phyloP scores from a whole-genome alignment of 345 rosid species.

The Moringa oleifera region DNA sequence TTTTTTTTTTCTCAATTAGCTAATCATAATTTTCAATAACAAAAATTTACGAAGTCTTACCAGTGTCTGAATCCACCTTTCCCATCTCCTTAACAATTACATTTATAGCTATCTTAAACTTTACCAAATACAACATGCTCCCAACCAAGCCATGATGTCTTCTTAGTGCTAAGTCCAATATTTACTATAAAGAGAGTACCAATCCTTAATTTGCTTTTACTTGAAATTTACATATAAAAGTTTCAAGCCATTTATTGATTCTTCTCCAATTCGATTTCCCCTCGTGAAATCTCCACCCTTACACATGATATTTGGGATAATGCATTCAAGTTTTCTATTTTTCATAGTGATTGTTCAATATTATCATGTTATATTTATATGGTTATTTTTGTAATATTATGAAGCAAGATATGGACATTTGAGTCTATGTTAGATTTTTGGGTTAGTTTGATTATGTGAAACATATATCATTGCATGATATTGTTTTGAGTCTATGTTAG shows the following conservation, averaged over 20 bases:
- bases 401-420: no score
- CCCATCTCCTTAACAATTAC: constrained; percentile 75
- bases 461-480: no score
- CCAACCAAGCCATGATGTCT: constrained; percentile 77
- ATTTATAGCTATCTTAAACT: constrained; percentile 65
- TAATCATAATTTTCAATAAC: constrained; percentile 71
- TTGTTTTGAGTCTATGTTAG: no score
- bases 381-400: no score
- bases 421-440: no score
- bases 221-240: constrained; percentile 82
- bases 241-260: constrained; percentile 63
- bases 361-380: no score
- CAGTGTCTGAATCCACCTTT: constrained; percentile 49
- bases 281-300: constrained; percentile 85
- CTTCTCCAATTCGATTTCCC: constrained; percentile 92
- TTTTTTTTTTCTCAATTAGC: constrained; percentile 39
- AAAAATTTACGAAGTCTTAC: constrained; percentile 42
- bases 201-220: constrained; percentile 56
- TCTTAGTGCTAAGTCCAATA: constrained; percentile 65
- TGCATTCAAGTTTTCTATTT: no score
- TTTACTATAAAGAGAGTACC: constrained; percentile 82
- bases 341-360: no score
- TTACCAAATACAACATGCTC: constrained; percentile 89
- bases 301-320: constrained; percentile 89
- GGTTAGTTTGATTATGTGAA: no score